A percentile compares a stretch with the other conserved stretches of the same genome.
Evolutionary conservation across 305 asterid species (phyloP).

Genomic region (Andrographis paniculata): DNA sequence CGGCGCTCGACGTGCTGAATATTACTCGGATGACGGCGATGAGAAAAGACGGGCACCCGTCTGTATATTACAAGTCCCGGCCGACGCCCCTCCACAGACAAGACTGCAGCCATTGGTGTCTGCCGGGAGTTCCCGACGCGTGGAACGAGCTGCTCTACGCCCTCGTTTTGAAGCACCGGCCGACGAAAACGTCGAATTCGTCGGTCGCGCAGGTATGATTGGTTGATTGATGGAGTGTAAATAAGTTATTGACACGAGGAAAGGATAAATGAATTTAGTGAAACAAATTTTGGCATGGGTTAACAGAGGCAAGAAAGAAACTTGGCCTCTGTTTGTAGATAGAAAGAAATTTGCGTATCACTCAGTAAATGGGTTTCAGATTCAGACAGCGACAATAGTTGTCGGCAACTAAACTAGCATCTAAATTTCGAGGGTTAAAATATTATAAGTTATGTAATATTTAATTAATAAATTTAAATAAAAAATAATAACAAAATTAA

Average conservation of each 20-base stretch:
- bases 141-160: constrained; percentile 86
- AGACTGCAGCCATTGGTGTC: constrained; percentile 97
- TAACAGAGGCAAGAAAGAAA: too few relatives aligned
- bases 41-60: constrained; percentile 86
- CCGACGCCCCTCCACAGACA: constrained; percentile 58
- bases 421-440: too few relatives aligned
- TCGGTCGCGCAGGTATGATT: constrained; percentile 36
- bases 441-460: too few relatives aligned
- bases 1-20: constrained; percentile 37
- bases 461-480: too few relatives aligned
- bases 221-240: neutral
- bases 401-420: too few relatives aligned
- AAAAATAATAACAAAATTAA: too few relatives aligned
- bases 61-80: constrained; percentile 59
- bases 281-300: too few relatives aligned
- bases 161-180: constrained; percentile 42
- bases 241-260: neutral
- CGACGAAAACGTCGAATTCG: constrained; percentile 16
- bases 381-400: too few relatives aligned
- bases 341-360: too few relatives aligned
- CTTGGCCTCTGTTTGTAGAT: too few relatives aligned
- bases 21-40: constrained; percentile 66
- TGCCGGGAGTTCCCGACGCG: constrained; percentile 86
- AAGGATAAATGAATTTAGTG: too few relatives aligned
- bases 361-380: too few relatives aligned